Evolutionary conservation across 441 rosid genomes (phyloP), one percentile per base, ranked within the genome.

Genomic region (Erodium moschatum): DNA sequence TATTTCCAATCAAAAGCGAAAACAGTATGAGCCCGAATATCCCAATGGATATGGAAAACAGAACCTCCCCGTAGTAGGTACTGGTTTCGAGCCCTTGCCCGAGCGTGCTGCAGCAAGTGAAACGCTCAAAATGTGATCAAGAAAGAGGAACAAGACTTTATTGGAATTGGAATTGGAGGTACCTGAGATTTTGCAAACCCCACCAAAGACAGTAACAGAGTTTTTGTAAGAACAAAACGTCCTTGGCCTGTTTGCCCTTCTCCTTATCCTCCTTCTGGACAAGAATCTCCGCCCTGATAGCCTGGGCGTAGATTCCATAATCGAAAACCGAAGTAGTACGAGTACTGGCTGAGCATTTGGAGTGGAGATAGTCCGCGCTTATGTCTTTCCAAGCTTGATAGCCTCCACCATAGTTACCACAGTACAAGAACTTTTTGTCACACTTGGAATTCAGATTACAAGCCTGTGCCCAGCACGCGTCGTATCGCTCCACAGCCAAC

Each of bases 111-210:
- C 33, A 44, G 1, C 58, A 67, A 72, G 31, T 68, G n/a, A 70
- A 67, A 73, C 52, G 20, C 5, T 11, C 54, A 46, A 44, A 46
- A 3, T 46, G 54, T 12, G 54, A 46, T 46, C 31, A 29, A 29
- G 2, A 29, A 29, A 29, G 2, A 44, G 0, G 52, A 11, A 44
- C n/a, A 44, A n/a, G n/a, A n/a, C n/a, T n/a, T n/a, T n/a, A 29
- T 29, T 29, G 31, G 31, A 29, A 29, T 29, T 29, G 31, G 31
- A 29, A 29, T 29, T 29, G 31, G 2, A 4, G 10, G 10, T 73
- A 91, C 97, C 97, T 92, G 84, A 92, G 75, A 77, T 92, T 92
- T 70, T 92, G 96, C 67, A 92, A 82, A 20, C 96, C 98, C 96
- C 96, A 92, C 98, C 98, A 90, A 1, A 90, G 83, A 74, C 96